Base-by-base conservation (phyloP, 306 rosid species). In the Fragaria nilgerrensis region DNA sequence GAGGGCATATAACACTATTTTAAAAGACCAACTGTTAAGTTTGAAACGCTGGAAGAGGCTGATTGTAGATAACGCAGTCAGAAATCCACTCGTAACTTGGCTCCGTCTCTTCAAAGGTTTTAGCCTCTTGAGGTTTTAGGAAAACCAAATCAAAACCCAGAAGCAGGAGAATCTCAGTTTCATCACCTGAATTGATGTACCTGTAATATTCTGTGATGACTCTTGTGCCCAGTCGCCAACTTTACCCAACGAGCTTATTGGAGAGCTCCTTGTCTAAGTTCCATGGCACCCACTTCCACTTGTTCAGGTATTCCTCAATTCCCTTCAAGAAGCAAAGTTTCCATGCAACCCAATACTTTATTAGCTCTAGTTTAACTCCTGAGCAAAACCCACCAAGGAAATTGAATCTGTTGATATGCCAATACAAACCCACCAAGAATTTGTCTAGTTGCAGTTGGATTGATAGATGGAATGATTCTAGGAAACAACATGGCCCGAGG, bases 181-280 rank as follows among this genome's bases (percentile, higher is more conserved):
- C 41, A 37, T 20, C 22, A 20, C 10, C 43, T 19, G 23, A 23
- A 49, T 73, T 32, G 70, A 74, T 77, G 80, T 25, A 23, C 52
- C 20, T 45, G 58, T 39, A 63, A 41, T 29, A 63, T 32, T 62
- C 73, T 45, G 23, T 52, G 43, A 92, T 94, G 97, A 87, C 92
- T 84, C 78, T 90, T 55, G 72, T 79, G 50, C 93, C 97, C 83
- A 83, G 87, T 75, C 95, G 97, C 66, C 89, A 91, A 47, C 81
- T 86, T 83, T 86, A 90, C 63, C 93, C 98, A 22, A 72, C 91
- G 19, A 82, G 81, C 82, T 82, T 93, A 34, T 88, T 91, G 69
- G 95, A 91, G 10, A 55, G 74, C 77, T 85, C 91, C 77, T 75
- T 83, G 74, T 81, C 88, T 34, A 88, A 71, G 61, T 76, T 84